Base-by-base conservation (phyloP, 306 rosid species). In the Echinosophora koreensis region DNA sequence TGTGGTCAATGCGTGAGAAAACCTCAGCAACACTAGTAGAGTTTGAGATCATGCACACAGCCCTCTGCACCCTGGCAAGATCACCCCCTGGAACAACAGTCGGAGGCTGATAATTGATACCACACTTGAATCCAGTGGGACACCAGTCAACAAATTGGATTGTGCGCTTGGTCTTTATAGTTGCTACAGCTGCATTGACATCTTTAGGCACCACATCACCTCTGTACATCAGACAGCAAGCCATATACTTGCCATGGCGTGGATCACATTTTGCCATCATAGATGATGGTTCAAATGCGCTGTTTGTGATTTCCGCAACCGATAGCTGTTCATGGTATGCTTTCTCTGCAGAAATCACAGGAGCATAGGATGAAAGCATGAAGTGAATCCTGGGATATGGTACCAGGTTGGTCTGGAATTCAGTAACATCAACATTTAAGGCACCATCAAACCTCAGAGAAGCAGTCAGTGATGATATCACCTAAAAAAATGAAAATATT, bases 261-360 rank as follows among this genome's bases (percentile, higher is more conserved):
- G 97, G 97, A 50, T 91, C 97, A 8, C 97, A 91, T 82, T 91
- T 91, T 49, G 91, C 97, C 93, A 91, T 91, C 97, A 91, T 91
- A 30, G 97, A 91, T 2, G 97, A 91, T 4, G 97, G 97, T 88
- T 91, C 93, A 8, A 91, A 89, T 27, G 97, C 93, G 15, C 89
- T 86, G 70, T 89, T 91, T 47, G 97, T 89, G 85, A 91, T 91
- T 81, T 89, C 94, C 15, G 94, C 92, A 50, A 91, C 94, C 3
- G 97, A 91, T 37, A 91, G 90, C 52, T 91, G 94, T 71, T 91
- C 97, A 34, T 89, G 97, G 70, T 89, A 91, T 9, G 97, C 94
- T 83, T 89, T 91, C 83, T 86, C 97, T n/a, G 92, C 92, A 32
- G 97, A 91, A 81, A 91, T 89, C 27, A 91, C 97, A 0, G 97